Conservation (phyloP, 2,329 filamentous ascomycete species). For the Calonectria hawksworthii region DNA sequence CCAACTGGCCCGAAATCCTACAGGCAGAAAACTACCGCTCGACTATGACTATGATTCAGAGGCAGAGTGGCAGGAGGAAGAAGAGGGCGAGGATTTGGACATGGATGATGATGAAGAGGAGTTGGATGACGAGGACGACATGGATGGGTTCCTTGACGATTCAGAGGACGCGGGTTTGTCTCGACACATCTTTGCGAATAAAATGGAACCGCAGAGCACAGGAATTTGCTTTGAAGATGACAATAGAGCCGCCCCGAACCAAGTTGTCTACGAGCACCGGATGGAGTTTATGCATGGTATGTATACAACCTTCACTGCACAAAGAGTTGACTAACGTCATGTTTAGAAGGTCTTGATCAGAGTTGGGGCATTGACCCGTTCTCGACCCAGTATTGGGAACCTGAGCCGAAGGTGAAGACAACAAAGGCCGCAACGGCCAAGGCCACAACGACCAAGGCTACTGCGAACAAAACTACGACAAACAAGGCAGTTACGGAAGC, state of each 20-base stretch:
- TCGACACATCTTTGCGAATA: slow-evolving; percentile 73
- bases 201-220: slow-evolving; percentile 81
- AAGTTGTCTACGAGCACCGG: slow-evolving; percentile 71
- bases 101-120: slow-evolving; percentile 79
- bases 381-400: slow-evolving; percentile 83
- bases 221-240: slow-evolving; percentile 87
- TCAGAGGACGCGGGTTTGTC: slow-evolving; percentile 76
- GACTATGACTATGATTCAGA: slow-evolving; percentile 91
- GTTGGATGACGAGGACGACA: slow-evolving; percentile 82
- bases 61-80: slow-evolving; percentile 87
- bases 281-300: slow-evolving; percentile 83
- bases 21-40: slow-evolving; percentile 70
- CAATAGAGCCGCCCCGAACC: slow-evolving; percentile 60
- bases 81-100: slow-evolving; percentile 77
- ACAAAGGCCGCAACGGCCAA: slow-evolving; percentile 39
- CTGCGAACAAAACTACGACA: too few relatives aligned
- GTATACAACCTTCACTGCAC: slow-evolving; percentile 42
- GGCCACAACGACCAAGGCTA: slow-evolving; percentile 38
- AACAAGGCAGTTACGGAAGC: slow-evolving; percentile 31
- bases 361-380: slow-evolving; percentile 83
- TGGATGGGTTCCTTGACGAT: slow-evolving; percentile 92
- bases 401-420: slow-evolving; percentile 52
- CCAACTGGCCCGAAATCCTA: slow-evolving; percentile 67
- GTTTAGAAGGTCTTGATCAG: slow-evolving; percentile 61
- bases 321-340: slow-evolving; percentile 33